These are phyloP conservation scores for Populus hybrid DNA, from an alignment of 441 rosid genomes.

Conservation along the genomic window DNA sequence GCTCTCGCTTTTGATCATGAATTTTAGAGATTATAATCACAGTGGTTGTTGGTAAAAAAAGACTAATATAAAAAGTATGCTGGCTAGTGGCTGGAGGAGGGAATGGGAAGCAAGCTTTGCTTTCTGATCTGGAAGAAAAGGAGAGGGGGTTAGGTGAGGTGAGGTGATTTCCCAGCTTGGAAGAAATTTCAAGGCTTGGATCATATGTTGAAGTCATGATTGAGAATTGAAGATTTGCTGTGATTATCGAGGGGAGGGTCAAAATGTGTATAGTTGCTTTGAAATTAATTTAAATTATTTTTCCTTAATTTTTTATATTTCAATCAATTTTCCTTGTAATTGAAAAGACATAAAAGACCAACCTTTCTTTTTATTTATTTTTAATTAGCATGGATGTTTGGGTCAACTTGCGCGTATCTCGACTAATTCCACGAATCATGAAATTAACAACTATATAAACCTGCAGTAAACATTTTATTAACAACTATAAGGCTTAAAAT, in stretches of 20 bases:
- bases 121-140: not conserved
- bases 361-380: too few species aligned
- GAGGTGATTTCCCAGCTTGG: not conserved
- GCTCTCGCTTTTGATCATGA: not conserved
- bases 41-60: too few species aligned
- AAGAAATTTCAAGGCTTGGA: slow-evolving; percentile 7
- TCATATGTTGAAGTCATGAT: not conserved
- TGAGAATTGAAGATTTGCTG: not conserved
- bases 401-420: accelerated
- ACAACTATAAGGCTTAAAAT: too few species aligned
- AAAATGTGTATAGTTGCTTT: not conserved
- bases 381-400: too few species aligned
- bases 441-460: too few species aligned
- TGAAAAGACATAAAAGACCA: too few species aligned
- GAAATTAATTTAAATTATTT: too few species aligned
- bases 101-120: not conserved
- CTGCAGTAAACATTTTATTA: too few species aligned
- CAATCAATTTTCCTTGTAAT: too few species aligned
- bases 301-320: too few species aligned
- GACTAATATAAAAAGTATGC: not conserved
- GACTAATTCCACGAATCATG: accelerated
- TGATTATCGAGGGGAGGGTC: not conserved
- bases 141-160: not conserved
- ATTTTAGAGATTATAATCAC: not conserved
- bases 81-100: not conserved